A percentile compares a stretch with the other conserved stretches of the same genome.
These are phyloP conservation scores for Entomophthora muscae DNA, from an alignment of 371 early-diverging fungal genomes.

Conservation along the genomic window DNA sequence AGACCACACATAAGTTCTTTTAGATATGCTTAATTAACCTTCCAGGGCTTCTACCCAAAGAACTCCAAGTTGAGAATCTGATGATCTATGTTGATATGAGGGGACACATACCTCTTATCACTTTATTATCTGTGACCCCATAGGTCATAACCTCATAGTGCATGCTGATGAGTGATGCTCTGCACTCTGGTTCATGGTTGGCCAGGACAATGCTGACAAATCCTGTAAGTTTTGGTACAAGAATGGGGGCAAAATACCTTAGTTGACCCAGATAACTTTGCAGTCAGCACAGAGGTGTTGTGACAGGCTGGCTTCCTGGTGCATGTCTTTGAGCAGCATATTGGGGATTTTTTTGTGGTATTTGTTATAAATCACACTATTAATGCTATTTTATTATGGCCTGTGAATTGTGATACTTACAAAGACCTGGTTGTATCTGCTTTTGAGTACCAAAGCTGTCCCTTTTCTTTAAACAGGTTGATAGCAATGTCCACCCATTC, in stretches of 20 bases:
- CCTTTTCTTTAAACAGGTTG: no score
- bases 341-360: conserved; percentile 20
- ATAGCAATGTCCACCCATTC: no score
- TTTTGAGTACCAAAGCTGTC: no score
- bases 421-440: no score
- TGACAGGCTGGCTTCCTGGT: conserved; percentile 12
- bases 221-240: conserved; percentile 12
- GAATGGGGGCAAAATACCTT: conserved; percentile 7
- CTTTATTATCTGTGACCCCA: conserved; percentile 19
- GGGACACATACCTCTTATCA: conserved; percentile 20
- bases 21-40: no score
- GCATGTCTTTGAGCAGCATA: conserved; percentile 16
- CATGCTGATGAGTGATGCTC: conserved; percentile 15
- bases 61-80: conserved; percentile 15
- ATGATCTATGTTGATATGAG: no score
- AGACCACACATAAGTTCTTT: conserved; percentile 11
- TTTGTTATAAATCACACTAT: no score
- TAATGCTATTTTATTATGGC: no score
- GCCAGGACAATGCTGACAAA: conserved; percentile 11
- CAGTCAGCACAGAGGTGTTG: conserved; percentile 13
- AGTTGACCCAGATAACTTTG: not conserved
- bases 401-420: no score
- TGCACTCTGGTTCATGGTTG: conserved; percentile 21
- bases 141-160: conserved; percentile 21
- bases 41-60: not conserved